These are phyloP conservation scores for Theobroma cacao DNA, from an alignment of 345 rosid species.

Conservation along the genomic window DNA sequence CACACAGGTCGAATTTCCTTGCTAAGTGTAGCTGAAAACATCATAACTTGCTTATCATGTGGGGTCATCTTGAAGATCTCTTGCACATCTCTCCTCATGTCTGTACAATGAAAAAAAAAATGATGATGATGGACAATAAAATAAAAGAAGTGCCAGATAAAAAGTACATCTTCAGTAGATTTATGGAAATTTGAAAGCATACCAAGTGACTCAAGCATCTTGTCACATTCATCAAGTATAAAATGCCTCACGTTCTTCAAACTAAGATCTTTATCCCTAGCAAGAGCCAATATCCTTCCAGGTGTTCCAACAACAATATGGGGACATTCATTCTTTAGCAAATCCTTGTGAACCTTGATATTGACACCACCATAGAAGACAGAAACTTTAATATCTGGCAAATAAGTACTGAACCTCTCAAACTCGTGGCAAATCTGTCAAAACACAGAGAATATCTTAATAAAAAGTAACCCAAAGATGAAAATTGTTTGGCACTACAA, in stretches of 20 bases:
- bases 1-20: constrained; percentile 99
- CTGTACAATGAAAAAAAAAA: constrained; percentile 32
- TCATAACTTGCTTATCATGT: constrained; percentile 98
- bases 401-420: constrained; percentile 90
- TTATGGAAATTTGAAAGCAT: background rate
- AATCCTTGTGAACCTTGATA: constrained; percentile 79
- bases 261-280: constrained; percentile 89
- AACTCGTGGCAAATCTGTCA: constrained; percentile 89
- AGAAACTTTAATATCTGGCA: constrained; percentile 87
- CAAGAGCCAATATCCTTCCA: constrained; percentile 82
- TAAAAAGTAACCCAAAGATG: constrained; percentile 4
- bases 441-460: background rate
- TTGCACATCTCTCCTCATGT: constrained; percentile 96
- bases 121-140: background rate
- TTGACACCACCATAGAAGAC: constrained; percentile 96
- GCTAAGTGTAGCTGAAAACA: constrained; percentile 99
- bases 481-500: background rate
- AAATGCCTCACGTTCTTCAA: constrained; percentile 98
- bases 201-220: constrained; percentile 99
- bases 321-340: constrained; percentile 94
- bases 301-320: constrained; percentile 98
- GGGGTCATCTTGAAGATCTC: constrained; percentile 99
- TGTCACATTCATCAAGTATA: constrained; percentile 97
- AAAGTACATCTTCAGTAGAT: background rate
- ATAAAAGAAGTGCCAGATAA: background rate